Evolutionary conservation across 441 rosid genomes (phyloP), one percentile per base, ranked within the genome.

Genomic region (Capsella rubella): DNA sequence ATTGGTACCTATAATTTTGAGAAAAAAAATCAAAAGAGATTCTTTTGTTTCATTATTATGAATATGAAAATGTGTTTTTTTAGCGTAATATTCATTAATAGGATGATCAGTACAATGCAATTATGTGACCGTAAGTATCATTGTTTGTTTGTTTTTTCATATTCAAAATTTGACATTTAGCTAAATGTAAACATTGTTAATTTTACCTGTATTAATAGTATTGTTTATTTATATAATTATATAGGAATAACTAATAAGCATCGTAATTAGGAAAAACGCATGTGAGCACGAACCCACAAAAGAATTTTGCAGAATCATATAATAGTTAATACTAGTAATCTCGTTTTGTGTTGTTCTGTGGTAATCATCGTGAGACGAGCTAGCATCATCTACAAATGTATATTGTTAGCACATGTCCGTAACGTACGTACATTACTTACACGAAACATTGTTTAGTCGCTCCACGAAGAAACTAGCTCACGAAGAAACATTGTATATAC

Each of bases 251-350:
- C 6, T 42, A 4, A 43, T 12, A 49, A 51, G 76, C 77, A 51
- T 77, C 64, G 64, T 63, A 9, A 35, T 25, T 10, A 46, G 77
- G 59, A 61, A 67, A 64, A 72, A 53, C 46, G 77, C 81, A 78
- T 78, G 81, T 78, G 81, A 71, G 72, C 80, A 64, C 67, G 67
- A 70, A 72, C 39, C 77, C 60, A 72, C 59, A 45, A 60, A 67
- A 47, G 73, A 72, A 78, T 72, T 77, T 71, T 60, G 47, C 53
- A 60, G 42, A 72, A 66, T 51, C 32, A 43, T 71, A 37, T 27
- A 6, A 3, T 47, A 45, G 49, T 45, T 27, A 6, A 3, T 47
- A 45, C 18, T 45, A 32, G 35, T 25, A 18, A 27, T 53, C 56
- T 53, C 59, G 52, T 54, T 40, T 8, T 69, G 28, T 37, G 74